Percentiles rank a stretch among this genome's conserved stretches.
phyloP scores from a whole-genome alignment of 2,329 filamentous ascomycete genomes.

The Periconia digitata region DNA sequence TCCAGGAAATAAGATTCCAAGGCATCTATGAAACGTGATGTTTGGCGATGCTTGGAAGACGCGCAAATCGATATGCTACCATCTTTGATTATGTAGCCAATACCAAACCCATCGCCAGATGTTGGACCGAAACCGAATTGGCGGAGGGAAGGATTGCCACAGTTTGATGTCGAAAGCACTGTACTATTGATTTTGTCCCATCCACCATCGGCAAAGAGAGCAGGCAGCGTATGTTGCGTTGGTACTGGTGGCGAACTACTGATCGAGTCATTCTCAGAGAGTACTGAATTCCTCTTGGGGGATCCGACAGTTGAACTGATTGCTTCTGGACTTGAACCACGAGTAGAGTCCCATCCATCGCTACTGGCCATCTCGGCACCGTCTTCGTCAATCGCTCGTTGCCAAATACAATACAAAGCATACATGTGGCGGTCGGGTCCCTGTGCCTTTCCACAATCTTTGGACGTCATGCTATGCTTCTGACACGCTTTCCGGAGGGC shows the following conservation, averaged over 20 bases:
- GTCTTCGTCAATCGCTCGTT: slow-evolving; percentile 79
- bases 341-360: slow-evolving; percentile 53
- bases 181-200: slow-evolving; percentile 97
- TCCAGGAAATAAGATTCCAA: slow-evolving; percentile 90
- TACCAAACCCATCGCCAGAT: slow-evolving; percentile 90
- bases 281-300: slow-evolving; percentile 55
- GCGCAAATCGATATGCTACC: slow-evolving; percentile 89
- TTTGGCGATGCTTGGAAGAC: slow-evolving; percentile 91
- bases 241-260: slow-evolving; percentile 54
- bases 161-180: slow-evolving; percentile 96
- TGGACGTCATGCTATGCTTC: slow-evolving; percentile 78
- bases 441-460: slow-evolving; percentile 83
- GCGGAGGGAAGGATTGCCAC: slow-evolving; percentile 89
- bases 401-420: slow-evolving; percentile 92
- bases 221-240: slow-evolving; percentile 61
- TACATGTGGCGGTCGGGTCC: slow-evolving; percentile 94
- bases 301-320: slow-evolving; percentile 56
- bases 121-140: slow-evolving; percentile 98
- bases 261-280: slow-evolving; percentile 53
- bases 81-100: slow-evolving; percentile 99
- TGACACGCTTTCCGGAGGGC: slow-evolving; percentile 81
- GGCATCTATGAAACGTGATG: slow-evolving; percentile 83
- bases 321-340: slow-evolving; percentile 55
- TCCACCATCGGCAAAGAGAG: slow-evolving; percentile 82
- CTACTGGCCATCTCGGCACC: slow-evolving; percentile 55